Evolutionary conservation across 2,329 filamentous ascomycete genomes (phyloP).

Genomic region (Botryotinia calthae): DNA sequence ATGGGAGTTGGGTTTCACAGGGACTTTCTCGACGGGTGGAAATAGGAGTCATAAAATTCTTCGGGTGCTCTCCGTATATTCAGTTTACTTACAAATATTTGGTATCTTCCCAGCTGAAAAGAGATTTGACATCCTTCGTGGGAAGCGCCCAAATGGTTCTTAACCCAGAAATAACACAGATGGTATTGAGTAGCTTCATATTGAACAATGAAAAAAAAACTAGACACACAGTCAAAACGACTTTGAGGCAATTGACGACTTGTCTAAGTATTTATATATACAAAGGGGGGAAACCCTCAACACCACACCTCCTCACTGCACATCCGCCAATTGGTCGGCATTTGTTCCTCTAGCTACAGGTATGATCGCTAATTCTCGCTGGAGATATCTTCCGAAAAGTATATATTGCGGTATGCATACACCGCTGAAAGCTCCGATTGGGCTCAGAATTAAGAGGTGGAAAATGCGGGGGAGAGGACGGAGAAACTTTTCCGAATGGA

Average conservation of each 20-base stretch:
- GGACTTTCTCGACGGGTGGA: not conserved
- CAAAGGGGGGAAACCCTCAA: not conserved
- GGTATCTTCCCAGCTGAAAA: conserved; percentile 14
- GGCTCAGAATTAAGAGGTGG: not conserved
- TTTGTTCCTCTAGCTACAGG: not conserved
- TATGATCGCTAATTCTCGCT: not conserved
- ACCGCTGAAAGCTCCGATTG: not conserved
- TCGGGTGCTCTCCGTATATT: not conserved
- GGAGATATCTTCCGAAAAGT: not conserved
- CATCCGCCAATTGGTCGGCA: not conserved
- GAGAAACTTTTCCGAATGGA: conserved; percentile 2
- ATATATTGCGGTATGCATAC: not conserved
- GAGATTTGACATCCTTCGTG: not conserved
- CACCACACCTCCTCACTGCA: not conserved
- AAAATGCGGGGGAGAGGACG: not conserved
- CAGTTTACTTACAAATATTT: conserved; percentile 14
- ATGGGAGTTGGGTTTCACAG: too few species aligned
- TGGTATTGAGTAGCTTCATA: conserved; percentile 1
- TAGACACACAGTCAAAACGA: not conserved
- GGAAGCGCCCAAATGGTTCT: not conserved
- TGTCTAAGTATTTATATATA: not conserved
- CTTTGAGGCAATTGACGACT: not conserved
- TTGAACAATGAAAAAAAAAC: not conserved
- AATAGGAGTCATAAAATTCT: not conserved
- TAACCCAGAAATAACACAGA: not conserved